These are phyloP conservation scores for Piedraia hortae DNA, from an alignment of 2,329 filamentous ascomycete species.

Conservation along the genomic window DNA sequence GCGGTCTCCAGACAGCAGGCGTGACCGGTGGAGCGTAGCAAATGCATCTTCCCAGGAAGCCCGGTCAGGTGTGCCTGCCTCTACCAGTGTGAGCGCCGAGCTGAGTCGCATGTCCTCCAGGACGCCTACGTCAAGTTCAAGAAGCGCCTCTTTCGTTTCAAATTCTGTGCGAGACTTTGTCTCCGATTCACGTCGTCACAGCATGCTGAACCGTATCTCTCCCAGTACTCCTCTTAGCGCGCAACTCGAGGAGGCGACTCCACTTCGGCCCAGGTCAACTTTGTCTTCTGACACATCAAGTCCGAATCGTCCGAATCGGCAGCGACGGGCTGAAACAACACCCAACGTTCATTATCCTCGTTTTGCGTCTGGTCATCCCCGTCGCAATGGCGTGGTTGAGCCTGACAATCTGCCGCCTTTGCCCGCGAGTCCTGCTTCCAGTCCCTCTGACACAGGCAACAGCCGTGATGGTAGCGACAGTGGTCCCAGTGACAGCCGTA, in stretches of 20 bases:
- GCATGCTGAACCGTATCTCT: constrained; percentile 8
- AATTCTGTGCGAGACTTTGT: constrained; percentile 10
- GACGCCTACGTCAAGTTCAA: constrained; percentile 11
- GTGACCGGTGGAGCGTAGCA: constrained; percentile 12
- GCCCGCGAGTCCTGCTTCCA: constrained; percentile 8
- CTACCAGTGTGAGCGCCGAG: constrained; percentile 27
- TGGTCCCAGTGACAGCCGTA: constrained; percentile 23
- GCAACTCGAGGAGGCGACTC: constrained; percentile 11
- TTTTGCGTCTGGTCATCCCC: constrained; percentile 33
- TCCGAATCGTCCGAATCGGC: constrained; percentile 5
- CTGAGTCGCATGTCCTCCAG: constrained; percentile 20
- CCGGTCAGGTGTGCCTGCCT: constrained; percentile 34
- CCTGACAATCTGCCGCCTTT: constrained; percentile 26
- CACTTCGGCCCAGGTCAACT: constrained; percentile 10
- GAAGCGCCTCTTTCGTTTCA: constrained; percentile 10
- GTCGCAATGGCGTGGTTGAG: constrained; percentile 35
- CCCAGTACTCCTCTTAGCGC: constrained; percentile 9
- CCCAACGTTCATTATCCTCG: constrained; percentile 18
- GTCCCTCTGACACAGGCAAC: constrained; percentile 12
- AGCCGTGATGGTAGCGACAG: constrained; percentile 5
- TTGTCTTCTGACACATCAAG: constrained; percentile 8
- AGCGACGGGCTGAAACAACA: constrained; percentile 12
- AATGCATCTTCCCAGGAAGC: constrained; percentile 17
- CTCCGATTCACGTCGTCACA: constrained; percentile 9
- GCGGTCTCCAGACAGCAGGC: constrained; percentile 17